Evolutionary conservation across 345 rosid species (phyloP).

Genomic region (Populus tremula): DNA sequence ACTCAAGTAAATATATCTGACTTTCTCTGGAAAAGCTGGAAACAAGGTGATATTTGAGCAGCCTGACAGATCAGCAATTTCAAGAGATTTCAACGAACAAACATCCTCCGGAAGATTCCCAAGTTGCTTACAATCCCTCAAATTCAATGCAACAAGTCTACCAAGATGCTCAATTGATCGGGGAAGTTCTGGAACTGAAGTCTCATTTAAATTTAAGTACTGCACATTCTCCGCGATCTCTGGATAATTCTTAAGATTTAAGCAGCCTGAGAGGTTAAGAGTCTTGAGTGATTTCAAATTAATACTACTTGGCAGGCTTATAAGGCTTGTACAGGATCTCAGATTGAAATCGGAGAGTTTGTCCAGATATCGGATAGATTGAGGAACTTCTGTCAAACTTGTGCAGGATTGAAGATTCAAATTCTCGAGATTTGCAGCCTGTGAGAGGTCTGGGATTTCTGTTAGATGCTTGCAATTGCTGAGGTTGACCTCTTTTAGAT

Average conservation of each 20-base stretch:
- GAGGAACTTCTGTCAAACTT: neutral
- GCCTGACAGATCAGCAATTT: neutral
- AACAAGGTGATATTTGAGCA: neutral
- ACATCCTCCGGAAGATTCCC: neutral
- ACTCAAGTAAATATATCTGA: slow-evolving; percentile 3
- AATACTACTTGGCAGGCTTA: neutral
- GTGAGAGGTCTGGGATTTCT: neutral
- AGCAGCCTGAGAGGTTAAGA: slow-evolving; percentile 13
- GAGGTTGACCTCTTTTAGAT: neutral
- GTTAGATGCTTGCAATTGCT: neutral
- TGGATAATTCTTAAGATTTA: neutral
- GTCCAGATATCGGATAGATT: neutral
- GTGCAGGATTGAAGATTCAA: neutral
- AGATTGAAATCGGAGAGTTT: neutral
- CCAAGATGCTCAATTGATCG: neutral
- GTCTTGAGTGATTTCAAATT: neutral
- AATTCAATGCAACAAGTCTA: neutral
- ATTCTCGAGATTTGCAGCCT: slow-evolving; percentile 5
- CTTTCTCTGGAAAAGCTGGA: neutral
- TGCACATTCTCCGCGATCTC: neutral
- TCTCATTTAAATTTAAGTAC: slow-evolving; percentile 8
- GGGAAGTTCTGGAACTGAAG: slow-evolving; percentile 4
- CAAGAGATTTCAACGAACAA: neutral
- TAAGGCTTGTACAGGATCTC: neutral
- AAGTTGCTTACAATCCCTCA: slow-evolving; percentile 5